A percentile compares a stretch with the other conserved stretches of the same genome.
These are phyloP conservation scores for Haplosporangium sp. DNA, from an alignment of 371 early-diverging fungal species.

Conservation along the genomic window DNA sequence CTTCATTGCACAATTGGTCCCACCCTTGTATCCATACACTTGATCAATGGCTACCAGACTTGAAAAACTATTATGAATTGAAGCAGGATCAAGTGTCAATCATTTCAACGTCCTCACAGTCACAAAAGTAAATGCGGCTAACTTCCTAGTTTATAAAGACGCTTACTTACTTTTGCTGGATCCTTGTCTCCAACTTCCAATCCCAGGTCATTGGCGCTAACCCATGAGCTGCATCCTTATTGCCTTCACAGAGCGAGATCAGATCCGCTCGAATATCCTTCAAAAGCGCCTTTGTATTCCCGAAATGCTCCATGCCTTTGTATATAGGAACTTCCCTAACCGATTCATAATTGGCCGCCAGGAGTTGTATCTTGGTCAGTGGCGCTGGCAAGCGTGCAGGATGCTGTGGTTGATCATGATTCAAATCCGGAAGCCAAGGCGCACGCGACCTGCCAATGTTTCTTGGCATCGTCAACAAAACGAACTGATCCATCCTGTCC, in stretches of 20 bases:
- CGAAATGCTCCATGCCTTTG: constrained; percentile 39
- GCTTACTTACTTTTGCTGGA: constrained; percentile 18
- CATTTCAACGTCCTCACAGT: background rate
- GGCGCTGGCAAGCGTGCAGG: constrained; percentile 1
- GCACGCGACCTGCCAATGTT: constrained; percentile 15
- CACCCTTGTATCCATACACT: constrained; percentile 23
- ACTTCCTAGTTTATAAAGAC: too few relatives aligned
- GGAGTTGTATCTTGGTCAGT: background rate
- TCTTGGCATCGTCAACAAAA: constrained; percentile 39
- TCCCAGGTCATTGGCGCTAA: constrained; percentile 1
- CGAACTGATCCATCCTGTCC: constrained; percentile 22
- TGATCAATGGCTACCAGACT: constrained; percentile 11
- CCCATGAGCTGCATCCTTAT: background rate
- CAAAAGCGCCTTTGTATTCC: constrained; percentile 9
- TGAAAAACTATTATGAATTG: constrained; percentile 7
- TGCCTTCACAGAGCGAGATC: background rate
- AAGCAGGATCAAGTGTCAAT: background rate
- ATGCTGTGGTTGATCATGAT: constrained; percentile 36
- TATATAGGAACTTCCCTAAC: background rate
- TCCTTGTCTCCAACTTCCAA: constrained; percentile 2
- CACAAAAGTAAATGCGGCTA: too few relatives aligned
- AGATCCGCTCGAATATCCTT: constrained; percentile 17
- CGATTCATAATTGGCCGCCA: too few relatives aligned
- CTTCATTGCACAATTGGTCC: constrained; percentile 12
- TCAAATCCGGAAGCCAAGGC: constrained; percentile 52